Evolutionary conservation across 352 stramenopile species (phyloP).

Genomic region (Blastocystis sp.): DNA sequence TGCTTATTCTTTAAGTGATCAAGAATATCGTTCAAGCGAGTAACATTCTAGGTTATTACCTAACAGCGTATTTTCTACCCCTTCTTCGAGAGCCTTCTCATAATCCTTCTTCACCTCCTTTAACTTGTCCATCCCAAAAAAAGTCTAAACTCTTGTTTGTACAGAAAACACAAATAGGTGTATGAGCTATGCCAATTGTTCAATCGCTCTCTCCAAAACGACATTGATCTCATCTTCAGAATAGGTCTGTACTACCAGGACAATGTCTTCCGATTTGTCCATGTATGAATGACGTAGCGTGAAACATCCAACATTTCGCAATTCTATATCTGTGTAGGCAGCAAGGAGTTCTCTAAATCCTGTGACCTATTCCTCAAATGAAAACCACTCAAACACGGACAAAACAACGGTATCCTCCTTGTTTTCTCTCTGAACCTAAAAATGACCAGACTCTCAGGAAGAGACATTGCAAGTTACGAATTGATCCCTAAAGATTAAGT

Average conservation of each 20-base stretch:
- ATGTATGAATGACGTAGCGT: not conserved
- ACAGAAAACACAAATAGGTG: not conserved
- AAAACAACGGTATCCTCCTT: not conserved
- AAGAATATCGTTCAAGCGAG: slow-evolving; percentile 16
- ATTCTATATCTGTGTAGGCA: not conserved
- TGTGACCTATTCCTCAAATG: not conserved
- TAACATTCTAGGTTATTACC: not conserved
- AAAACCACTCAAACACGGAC: not conserved
- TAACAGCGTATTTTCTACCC: not conserved
- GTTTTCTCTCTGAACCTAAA: not conserved
- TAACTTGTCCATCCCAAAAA: slow-evolving; percentile 18
- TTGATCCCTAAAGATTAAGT: slow-evolving; percentile 18
- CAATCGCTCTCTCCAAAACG: slow-evolving; percentile 17
- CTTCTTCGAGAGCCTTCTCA: slow-evolving; percentile 58
- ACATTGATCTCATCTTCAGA: slow-evolving; percentile 30
- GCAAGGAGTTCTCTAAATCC: not conserved
- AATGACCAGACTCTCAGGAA: not conserved
- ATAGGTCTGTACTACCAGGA: slow-evolving; percentile 53
- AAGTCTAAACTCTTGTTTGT: not conserved
- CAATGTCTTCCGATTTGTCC: slow-evolving; percentile 16
- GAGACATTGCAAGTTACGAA: not conserved
- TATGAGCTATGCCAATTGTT: slow-evolving; percentile 5
- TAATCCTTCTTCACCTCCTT: slow-evolving; percentile 36
- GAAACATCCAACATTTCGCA: slow-evolving; percentile 57
- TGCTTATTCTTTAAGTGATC: not conserved